Conservation (phyloP, 2,329 filamentous ascomycete species). For the Raffaelea albimanens region DNA sequence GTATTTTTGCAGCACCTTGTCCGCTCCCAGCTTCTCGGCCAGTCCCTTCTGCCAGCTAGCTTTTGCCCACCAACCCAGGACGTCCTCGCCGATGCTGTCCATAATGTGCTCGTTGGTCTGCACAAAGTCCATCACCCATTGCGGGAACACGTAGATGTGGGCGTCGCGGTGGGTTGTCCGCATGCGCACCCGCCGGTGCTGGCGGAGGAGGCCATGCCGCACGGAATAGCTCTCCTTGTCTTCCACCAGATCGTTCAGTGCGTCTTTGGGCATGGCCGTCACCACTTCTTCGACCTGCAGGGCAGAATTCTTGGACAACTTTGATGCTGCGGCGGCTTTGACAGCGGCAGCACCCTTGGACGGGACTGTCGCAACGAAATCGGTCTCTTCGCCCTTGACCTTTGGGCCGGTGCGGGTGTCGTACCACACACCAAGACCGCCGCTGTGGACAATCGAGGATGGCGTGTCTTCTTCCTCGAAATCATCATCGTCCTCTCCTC, state of each 20-base stretch:
- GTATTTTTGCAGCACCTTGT: constrained; percentile 44
- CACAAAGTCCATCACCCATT: constrained; percentile 82
- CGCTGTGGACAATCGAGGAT: constrained; percentile 39
- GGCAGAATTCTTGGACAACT: constrained; percentile 46
- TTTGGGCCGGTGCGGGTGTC: constrained; percentile 67
- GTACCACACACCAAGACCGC: constrained; percentile 85
- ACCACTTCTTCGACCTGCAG: constrained; percentile 67
- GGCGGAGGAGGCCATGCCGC: constrained; percentile 65
- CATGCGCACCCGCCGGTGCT: constrained; percentile 69
- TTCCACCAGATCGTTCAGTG: constrained; percentile 73
- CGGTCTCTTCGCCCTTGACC: constrained; percentile 84
- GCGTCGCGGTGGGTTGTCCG: constrained; percentile 79
- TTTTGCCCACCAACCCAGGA: constrained; percentile 93
- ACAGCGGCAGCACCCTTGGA: constrained; percentile 44
- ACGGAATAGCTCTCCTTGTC: constrained; percentile 64
- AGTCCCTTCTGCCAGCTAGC: constrained; percentile 81
- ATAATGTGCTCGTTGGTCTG: constrained; percentile 67
- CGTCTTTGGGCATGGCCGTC: constrained; percentile 82
- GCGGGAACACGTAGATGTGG: constrained; percentile 89
- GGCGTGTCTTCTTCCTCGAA: neutral
- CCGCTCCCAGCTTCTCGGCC: constrained; percentile 65
- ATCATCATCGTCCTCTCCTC: constrained; percentile 12
- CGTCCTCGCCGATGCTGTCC: constrained; percentile 82
- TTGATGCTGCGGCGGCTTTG: constrained; percentile 24
- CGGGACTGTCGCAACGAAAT: constrained; percentile 75